Evolutionary conservation across 306 rosid genomes (phyloP), one percentile per base, ranked within the genome.

Genomic region (Vigna mungo): DNA sequence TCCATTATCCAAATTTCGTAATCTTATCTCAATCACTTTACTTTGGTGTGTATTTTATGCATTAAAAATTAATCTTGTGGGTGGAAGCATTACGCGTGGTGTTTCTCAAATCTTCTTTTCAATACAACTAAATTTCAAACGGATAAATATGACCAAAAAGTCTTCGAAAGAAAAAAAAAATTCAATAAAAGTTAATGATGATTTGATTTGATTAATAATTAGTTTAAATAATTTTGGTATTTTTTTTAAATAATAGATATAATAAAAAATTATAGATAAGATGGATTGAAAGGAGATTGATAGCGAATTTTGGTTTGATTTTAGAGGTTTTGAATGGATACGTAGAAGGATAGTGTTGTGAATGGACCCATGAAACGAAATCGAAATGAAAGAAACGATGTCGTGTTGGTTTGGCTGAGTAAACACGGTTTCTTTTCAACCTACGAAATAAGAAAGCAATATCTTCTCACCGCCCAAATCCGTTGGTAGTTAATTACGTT

Each of bases 381-480:
- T 64, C 37, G 17, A 41, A 41, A 41, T 17, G 32, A 66, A 65
- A 65, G 67, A 64, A 36, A 0, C 17, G 18, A 8, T 4, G 32
- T 30, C 44, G 46, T 65, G 6, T 66, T 39, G 55, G 4, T 17
- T 67, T 37, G 41, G 17, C 2, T 63, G n/a, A 27, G 49, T 6
- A 17, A 67, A 77, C 68, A 25, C 63, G 65, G 44, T 46, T 18
- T 21, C 23, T 21, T 21, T 75, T 32, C 9, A 20, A 44, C 37
- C 36, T 39, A 72, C 20, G 2, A 18, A 49, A 44, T 44, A 44
- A 71, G 13, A 8, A 39, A 39, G 14, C 30, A 27, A 43, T 65
- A 21, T 66, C 73, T 30, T 52, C 34, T 54, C 74, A n/a, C 81
- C 81, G 73, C 12, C 64, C 74, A 39, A 21, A 13, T 15, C 23